Evolutionary conservation across 2,329 filamentous ascomycete species (phyloP), one percentile per base, ranked within the genome.

Genomic region (Alternaria metachromatica): DNA sequence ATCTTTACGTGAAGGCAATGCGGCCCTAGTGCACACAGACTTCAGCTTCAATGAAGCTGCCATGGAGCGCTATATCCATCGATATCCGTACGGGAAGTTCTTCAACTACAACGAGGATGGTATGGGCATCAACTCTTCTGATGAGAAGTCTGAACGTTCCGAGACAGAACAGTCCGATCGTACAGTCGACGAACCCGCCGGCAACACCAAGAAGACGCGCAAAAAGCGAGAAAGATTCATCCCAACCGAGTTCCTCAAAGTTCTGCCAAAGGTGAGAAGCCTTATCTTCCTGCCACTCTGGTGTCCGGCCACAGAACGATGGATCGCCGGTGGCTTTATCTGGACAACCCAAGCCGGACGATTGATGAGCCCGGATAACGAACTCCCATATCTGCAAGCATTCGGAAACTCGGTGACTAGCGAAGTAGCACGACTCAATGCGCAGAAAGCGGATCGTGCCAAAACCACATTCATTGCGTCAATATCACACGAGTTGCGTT

Each of bases 401-500:
- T 79, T 80, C 59, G 74, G 76, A 2, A 74, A 78, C 58, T 75
- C 69, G 23, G 74, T 80, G 44, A 78, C 76, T 7, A 74, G 69
- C 43, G 76, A 79, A 65, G 63, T 79, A 7, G 72, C 70, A 11
- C 74, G 77, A 18, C 44, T 76, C 11, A 74, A 75, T 41, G 76
- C 73, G 3, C 72, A 74, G 46, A 75, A 72, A 48, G 70, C 75
- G 4, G 75, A 78, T 21, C 74, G 75, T 44, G 74, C 76, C 4
- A 82, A 82, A 60, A 78, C 78, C 2, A 79, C 80, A 6, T 81
- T 83, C 55, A 77, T 83, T 33, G 78, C 79, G 23, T 81, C 79
- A 5, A 80, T 83, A 33, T 80, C 76, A 2, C 81, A 83, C 58
- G 81, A 83, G 62, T 77, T 90, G 10, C 82, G 88, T 1, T 88